Conservation (phyloP, 768 basidiomycete species). For the Holtermanniella nyarrowii region DNA sequence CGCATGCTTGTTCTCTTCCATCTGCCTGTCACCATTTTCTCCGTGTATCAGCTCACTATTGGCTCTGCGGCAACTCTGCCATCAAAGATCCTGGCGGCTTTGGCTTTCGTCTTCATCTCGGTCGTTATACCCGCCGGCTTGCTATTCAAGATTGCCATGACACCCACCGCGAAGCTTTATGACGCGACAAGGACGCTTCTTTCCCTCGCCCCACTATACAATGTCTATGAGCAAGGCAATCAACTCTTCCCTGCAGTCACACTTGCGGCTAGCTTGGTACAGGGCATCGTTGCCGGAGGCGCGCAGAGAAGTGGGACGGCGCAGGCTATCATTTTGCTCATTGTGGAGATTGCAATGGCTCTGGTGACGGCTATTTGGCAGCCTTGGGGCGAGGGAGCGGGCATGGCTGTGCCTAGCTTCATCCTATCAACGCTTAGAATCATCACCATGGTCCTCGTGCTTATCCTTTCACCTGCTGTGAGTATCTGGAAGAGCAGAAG, state of each 20-base stretch:
- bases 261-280: conserved; percentile 68
- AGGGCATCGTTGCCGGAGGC: conserved; percentile 76
- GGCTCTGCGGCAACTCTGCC: conserved; percentile 49
- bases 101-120: conserved; percentile 72
- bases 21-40: conserved; percentile 84
- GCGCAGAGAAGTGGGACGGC: conserved; percentile 83
- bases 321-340: conserved; percentile 79
- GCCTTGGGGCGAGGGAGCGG: conserved; percentile 92
- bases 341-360: conserved; percentile 77
- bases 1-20: conserved; percentile 87
- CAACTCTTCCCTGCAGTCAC: conserved; percentile 76
- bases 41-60: conserved; percentile 71
- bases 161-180: conserved; percentile 80
- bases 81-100: conserved; percentile 64
- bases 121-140: conserved; percentile 65
- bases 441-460: conserved; percentile 75
- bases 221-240: conserved; percentile 82
- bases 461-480: conserved; percentile 82
- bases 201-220: conserved; percentile 82
- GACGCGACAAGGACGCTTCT: conserved; percentile 89
- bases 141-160: conserved; percentile 64
- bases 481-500: conserved; percentile 38
- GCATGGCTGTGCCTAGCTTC: conserved; percentile 94
- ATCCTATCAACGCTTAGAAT: conserved; percentile 84
- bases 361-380: conserved; percentile 87